These are phyloP conservation scores for Backusella mclennaniae DNA, from an alignment of 192 early-diverging fungal species.

Conservation along the genomic window DNA sequence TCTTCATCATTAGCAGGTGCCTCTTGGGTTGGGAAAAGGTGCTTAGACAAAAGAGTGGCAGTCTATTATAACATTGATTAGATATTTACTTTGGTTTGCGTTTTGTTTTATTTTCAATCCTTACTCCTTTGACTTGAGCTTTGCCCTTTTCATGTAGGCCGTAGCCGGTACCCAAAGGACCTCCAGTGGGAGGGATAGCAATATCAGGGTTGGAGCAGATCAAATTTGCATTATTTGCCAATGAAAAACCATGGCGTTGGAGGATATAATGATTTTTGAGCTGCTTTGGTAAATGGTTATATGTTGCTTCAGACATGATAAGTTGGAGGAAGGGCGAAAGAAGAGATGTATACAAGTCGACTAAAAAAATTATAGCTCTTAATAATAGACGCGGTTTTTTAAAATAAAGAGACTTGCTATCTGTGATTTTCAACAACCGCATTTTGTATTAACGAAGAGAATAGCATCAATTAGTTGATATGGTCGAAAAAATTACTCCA, in stretches of 20 bases:
- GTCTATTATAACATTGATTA: constrained; percentile 21
- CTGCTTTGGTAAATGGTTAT: constrained; percentile 20
- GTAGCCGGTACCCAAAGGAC: constrained; percentile 46
- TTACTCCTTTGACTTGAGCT: constrained; percentile 45
- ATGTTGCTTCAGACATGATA: constrained; percentile 1
- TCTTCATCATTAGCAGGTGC: neutral
- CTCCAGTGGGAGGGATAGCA: constrained; percentile 46
- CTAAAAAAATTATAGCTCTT: no score
- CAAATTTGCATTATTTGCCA: constrained; percentile 50
- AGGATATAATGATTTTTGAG: constrained; percentile 43
- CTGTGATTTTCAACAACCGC: no score
- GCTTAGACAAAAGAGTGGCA: constrained; percentile 25
- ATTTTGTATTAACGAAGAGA: no score
- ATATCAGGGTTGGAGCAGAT: constrained; percentile 56
- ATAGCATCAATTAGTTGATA: no score
- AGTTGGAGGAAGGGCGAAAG: neutral
- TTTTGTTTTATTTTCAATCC: neutral
- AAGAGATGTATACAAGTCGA: neutral
- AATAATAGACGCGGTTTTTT: constrained; percentile 21
- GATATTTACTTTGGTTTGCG: neutral
- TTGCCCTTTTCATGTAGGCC: constrained; percentile 52
- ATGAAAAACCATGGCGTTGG: constrained; percentile 57
- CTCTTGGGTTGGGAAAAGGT: constrained; percentile 20
- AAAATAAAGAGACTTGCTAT: constrained; percentile 16
- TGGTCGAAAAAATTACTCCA: no score